phyloP scores from a whole-genome alignment of 2,329 filamentous ascomycete species.

The Sordariomycetes sp. region DNA sequence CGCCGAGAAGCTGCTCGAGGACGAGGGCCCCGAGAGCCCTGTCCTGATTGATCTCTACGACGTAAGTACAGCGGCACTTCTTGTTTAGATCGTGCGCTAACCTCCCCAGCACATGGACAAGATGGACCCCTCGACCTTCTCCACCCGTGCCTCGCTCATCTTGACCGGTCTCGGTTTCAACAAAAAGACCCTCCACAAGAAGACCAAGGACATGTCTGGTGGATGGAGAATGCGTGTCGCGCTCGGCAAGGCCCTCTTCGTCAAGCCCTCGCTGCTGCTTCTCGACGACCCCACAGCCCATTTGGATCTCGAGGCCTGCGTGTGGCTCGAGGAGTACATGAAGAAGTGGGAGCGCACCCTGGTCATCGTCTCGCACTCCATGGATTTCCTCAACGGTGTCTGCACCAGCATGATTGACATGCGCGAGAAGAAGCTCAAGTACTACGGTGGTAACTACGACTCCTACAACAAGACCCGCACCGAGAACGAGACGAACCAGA shows the following conservation, averaged over 20 bases:
- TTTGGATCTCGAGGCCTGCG: slow-evolving; percentile 97
- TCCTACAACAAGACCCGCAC: slow-evolving; percentile 89
- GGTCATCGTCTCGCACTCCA: slow-evolving; percentile 91
- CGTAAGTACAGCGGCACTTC: slow-evolving; percentile 40
- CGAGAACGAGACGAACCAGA: slow-evolving; percentile 96
- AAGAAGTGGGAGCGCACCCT: slow-evolving; percentile 99
- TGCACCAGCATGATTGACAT: slow-evolving; percentile 99
- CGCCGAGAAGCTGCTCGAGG: slow-evolving; percentile 84
- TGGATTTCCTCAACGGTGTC: slow-evolving; percentile 99
- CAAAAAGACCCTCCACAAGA: slow-evolving; percentile 96
- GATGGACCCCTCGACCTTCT: slow-evolving; percentile 97
- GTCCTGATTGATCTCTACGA: slow-evolving; percentile 93
- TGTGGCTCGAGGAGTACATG: slow-evolving; percentile 99
- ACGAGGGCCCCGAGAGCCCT: slow-evolving; percentile 83
- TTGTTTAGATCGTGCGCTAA: slow-evolving; percentile 3
- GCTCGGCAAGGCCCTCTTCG: slow-evolving; percentile 93
- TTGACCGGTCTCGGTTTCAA: slow-evolving; percentile 98
- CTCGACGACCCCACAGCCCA: slow-evolving; percentile 98
- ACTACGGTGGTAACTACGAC: slow-evolving; percentile 99
- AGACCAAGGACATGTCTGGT: slow-evolving; percentile 99
- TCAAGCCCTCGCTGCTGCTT: slow-evolving; percentile 90
- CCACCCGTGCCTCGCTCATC: slow-evolving; percentile 91
- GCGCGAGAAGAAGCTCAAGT: slow-evolving; percentile 78
- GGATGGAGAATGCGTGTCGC: slow-evolving; percentile 99
- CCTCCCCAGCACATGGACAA: slow-evolving; percentile 86